These are phyloP conservation scores for Aspergillus bertholletiae DNA, from an alignment of 495 filamentous ascomycete species.

Conservation along the genomic window DNA sequence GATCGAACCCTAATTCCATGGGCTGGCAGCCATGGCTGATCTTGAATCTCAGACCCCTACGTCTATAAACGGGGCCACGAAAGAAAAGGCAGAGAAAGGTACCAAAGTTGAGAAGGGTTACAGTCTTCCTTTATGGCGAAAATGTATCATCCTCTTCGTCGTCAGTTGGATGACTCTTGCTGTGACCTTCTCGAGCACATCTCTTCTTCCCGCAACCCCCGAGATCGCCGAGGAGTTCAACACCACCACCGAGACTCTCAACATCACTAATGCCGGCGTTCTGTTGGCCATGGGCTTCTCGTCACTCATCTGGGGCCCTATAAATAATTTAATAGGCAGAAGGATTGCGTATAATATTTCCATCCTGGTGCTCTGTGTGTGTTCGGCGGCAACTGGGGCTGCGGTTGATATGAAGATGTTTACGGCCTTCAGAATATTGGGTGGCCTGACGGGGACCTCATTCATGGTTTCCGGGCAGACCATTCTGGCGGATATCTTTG, in stretches of 20 bases:
- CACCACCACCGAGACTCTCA: slow-evolving; percentile 35
- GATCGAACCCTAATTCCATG: background rate
- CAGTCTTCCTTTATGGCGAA: slow-evolving; percentile 35
- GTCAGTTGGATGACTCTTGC: slow-evolving; percentile 43
- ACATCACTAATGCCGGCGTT: slow-evolving; percentile 47
- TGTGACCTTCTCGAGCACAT: slow-evolving; percentile 42
- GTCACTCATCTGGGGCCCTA: slow-evolving; percentile 50
- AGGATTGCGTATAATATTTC: slow-evolving; percentile 34
- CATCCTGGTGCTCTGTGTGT: slow-evolving; percentile 33
- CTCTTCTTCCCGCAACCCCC: slow-evolving; percentile 37
- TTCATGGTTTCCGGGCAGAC: slow-evolving; percentile 49
- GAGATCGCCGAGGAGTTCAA: slow-evolving; percentile 39
- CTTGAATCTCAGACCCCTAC: slow-evolving; percentile 9
- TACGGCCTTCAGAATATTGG: slow-evolving; percentile 37
- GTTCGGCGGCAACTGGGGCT: slow-evolving; percentile 31
- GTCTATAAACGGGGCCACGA: slow-evolving; percentile 17
- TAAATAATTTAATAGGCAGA: slow-evolving; percentile 36
- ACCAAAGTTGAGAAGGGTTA: slow-evolving; percentile 15
- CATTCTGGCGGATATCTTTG: slow-evolving; percentile 44
- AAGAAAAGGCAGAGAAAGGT: slow-evolving; percentile 8
- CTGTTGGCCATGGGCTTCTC: slow-evolving; percentile 56
- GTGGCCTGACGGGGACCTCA: slow-evolving; percentile 41
- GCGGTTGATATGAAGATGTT: slow-evolving; percentile 35
- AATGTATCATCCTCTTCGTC: slow-evolving; percentile 41
- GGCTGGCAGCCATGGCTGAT: slow-evolving; percentile 11